These are phyloP conservation scores for Spathaspora sp. DNA, from an alignment of 1,139 yeast species.

Conservation along the genomic window DNA sequence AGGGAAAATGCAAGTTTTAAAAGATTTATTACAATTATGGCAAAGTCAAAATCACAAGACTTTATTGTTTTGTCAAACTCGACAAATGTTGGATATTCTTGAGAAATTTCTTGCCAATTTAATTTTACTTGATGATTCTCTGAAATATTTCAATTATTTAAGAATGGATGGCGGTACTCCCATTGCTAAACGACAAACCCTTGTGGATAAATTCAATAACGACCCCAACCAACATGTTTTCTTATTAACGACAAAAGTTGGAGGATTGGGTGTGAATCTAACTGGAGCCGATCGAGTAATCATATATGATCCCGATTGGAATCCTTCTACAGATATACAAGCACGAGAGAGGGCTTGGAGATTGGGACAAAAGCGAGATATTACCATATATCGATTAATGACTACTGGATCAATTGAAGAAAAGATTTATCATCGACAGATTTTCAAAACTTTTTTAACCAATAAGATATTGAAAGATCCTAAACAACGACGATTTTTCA, in stretches of 20 bases:
- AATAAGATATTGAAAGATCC: slow-evolving; percentile 95
- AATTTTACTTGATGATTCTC: slow-evolving; percentile 22
- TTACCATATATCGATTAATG: slow-evolving; percentile 88
- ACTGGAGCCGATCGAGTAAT: slow-evolving; percentile 96
- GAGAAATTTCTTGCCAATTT: slow-evolving; percentile 57
- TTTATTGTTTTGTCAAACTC: slow-evolving; percentile 82
- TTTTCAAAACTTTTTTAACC: slow-evolving; percentile 89
- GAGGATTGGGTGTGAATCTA: slow-evolving; percentile 90
- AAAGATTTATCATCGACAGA: slow-evolving; percentile 93
- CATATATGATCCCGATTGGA: slow-evolving; percentile 97
- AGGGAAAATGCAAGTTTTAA: slow-evolving; percentile 90
- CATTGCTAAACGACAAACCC: slow-evolving; percentile 66
- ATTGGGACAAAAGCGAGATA: slow-evolving; percentile 90
- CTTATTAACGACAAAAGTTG: slow-evolving; percentile 87
- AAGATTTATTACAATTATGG: slow-evolving; percentile 77
- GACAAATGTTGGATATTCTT: slow-evolving; percentile 89
- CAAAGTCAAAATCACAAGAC: slow-evolving; percentile 73
- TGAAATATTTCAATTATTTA: slow-evolving; percentile 45
- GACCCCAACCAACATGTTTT: slow-evolving; percentile 62
- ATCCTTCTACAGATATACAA: slow-evolving; percentile 95
- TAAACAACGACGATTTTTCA: slow-evolving; percentile 88
- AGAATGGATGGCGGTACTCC: slow-evolving; percentile 96
- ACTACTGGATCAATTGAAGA: slow-evolving; percentile 96
- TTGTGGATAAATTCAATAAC: slow-evolving; percentile 79
- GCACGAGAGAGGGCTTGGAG: slow-evolving; percentile 98